Base-by-base conservation (phyloP, 495 filamentous ascomycete species). In the Penicillium coprophilum region DNA sequence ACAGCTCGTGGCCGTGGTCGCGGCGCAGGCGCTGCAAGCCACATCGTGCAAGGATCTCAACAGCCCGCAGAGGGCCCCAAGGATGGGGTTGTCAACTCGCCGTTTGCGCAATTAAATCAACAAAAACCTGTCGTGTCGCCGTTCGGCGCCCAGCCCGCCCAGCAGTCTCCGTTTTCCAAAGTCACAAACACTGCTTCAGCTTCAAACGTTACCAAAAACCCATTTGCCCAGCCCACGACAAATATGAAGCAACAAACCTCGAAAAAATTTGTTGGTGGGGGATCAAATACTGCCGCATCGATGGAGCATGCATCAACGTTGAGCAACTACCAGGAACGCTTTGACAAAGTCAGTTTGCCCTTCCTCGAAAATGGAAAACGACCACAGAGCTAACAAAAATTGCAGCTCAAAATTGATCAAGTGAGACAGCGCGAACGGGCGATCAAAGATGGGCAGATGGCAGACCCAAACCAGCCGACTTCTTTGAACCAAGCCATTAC, bases 391-490 rank as follows among this genome's bases (percentile, higher is more conserved):
- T 72, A 50, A 74, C 56, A 40, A 27, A 48, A 15, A 13, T 49
- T 45, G 60, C 57, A 82, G 79, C 75, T 82, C 57, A 90, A 89
- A 69, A 72, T 84, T 55, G 84, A 90, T 47, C 85, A 91, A 40
- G 82, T 82, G 39, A 82, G 77, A 55, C 84, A 89, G 50, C 82
- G 90, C 48, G 78, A 81, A 47, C 76, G 82, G 20, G 84, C 92
- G 11, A 92, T 95, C 50, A 80, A 76, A 54, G 82, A 84, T 50
- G 87, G 87, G 10, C 80, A 89, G 21, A 88, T 97, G 69, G 90
- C 94, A 49, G 92, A 99, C 65, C 95, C 95, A 0, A 86, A 95
- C 43, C 89, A 90, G 66, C 87, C 85, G 11, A 88, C 87, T 47
- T 85, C 80, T 34, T 80, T 97, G 31, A 83, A 87, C 39, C 83